Evolutionary conservation across 169 alveolate species (phyloP).

Genomic region (Cryptosporidium bovis): DNA sequence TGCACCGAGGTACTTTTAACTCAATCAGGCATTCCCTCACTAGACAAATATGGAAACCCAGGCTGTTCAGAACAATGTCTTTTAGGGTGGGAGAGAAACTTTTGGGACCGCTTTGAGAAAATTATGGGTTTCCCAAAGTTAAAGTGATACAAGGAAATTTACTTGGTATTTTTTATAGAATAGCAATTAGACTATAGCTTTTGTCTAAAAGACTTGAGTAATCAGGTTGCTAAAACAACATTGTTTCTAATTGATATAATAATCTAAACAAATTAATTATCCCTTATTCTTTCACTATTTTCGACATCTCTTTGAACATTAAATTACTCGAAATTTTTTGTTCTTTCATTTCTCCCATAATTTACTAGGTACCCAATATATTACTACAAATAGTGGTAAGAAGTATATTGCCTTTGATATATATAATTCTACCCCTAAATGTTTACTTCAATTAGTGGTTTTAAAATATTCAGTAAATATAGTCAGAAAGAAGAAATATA

Average conservation of each 20-base stretch:
- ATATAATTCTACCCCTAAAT: background rate
- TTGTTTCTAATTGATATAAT: too few relatives aligned
- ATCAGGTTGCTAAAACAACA: too few relatives aligned
- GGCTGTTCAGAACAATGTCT: constrained; percentile 67
- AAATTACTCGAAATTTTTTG: too few relatives aligned
- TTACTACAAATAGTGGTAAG: background rate
- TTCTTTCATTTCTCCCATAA: too few relatives aligned
- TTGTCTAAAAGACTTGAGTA: too few relatives aligned
- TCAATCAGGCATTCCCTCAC: constrained; percentile 54
- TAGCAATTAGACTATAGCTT: too few relatives aligned
- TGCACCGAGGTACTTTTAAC: constrained; percentile 40
- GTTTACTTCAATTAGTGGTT: background rate
- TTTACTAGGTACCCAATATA: background rate
- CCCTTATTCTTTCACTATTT: too few relatives aligned
- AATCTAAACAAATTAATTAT: too few relatives aligned
- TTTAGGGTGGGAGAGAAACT: constrained; percentile 57
- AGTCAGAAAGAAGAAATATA: background rate
- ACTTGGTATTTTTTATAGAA: too few relatives aligned
- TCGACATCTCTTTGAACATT: too few relatives aligned
- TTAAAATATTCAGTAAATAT: background rate
- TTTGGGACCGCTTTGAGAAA: constrained; percentile 74
- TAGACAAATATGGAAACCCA: constrained; percentile 68
- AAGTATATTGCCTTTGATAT: background rate
- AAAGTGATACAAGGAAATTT: background rate
- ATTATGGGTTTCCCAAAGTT: constrained; percentile 63